Evolutionary conservation across 139 green algal species (phyloP), one percentile per base, ranked within the genome.

Genomic region (Closterium sp.): DNA sequence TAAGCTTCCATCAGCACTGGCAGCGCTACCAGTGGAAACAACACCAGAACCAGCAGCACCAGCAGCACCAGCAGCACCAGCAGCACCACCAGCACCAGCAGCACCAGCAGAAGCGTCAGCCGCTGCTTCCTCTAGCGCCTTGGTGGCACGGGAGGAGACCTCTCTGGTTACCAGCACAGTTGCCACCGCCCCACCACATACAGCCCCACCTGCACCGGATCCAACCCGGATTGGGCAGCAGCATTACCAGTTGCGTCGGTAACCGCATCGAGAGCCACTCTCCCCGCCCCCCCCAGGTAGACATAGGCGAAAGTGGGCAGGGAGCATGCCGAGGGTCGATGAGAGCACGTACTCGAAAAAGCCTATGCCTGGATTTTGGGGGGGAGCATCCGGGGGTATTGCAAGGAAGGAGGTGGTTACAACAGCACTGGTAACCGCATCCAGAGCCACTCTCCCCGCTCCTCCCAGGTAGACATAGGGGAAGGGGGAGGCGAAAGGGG

Each of bases 251-350:
- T 55, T 55, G 36, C 36, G 36, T 55, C 33, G 23, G n/a, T 43
- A 66, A 66, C 43, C 43, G 43, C 43, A 66, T 66, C 21, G 43
- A 66, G 43, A 21, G 43, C 43, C 43, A 66, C 43, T 25, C 85
- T 31, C 9, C 89, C 89, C 33, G 34, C 89, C 3, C 33, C 34
- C 3, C 89, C 89, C 31, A 92, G 34, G 31, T 93, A 93, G 10
- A 93, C 90, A 34, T 93, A 93, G 32, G 90, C 87, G 36, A 97
- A 96, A 0, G 97, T 99, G 34, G n/a, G 97, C 97, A 10, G 97
- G 98, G 34, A 99, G 95, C 97, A 99, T 99, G 34, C 97, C 98
- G 3, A 98, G 84, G 94, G 96, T 98, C 55, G 92, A 96, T 43
- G 95, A 97, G 5, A 95, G 34, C 87, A 98, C 95, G 91, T 98